A percentile compares a stretch with the other conserved stretches of the same genome.
Conservation (phyloP, 2,329 filamentous ascomycete genomes). For the Didymella segeticola region DNA sequence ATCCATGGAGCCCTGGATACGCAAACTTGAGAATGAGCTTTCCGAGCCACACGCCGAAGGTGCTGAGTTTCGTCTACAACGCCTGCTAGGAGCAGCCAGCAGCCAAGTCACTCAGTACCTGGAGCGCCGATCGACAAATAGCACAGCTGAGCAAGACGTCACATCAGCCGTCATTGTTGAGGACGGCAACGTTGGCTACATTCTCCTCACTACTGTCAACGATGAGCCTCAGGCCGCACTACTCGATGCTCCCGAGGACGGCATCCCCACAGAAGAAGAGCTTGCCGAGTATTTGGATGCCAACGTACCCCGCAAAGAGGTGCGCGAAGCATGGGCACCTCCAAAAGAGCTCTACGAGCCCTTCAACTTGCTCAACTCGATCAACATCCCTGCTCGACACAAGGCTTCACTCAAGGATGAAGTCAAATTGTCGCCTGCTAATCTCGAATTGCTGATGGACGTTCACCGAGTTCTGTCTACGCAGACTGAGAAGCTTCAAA, state of each 20-base stretch:
- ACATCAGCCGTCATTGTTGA: constrained; percentile 61
- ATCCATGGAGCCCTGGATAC: constrained; percentile 64
- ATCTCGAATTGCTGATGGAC: constrained; percentile 73
- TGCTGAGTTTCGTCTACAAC: constrained; percentile 62
- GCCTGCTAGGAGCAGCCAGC: constrained; percentile 60
- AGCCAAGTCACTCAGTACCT: constrained; percentile 59
- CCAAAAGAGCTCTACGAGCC: constrained; percentile 65
- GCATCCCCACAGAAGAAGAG: constrained; percentile 36
- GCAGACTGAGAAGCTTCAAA: constrained; percentile 72
- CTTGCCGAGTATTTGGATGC: constrained; percentile 33
- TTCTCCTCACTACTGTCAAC: constrained; percentile 59
- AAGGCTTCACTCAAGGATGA: constrained; percentile 70
- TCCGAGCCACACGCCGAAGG: constrained; percentile 59
- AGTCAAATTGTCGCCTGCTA: constrained; percentile 72
- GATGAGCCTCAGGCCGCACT: constrained; percentile 59
- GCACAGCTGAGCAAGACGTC: constrained; percentile 39
- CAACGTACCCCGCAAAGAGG: constrained; percentile 50
- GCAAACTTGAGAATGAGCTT: constrained; percentile 64
- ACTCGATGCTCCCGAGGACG: constrained; percentile 57
- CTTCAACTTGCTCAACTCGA: constrained; percentile 63
- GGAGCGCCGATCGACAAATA: constrained; percentile 34
- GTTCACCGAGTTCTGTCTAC: constrained; percentile 73
- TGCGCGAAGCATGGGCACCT: constrained; percentile 71
- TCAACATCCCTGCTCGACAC: constrained; percentile 67
- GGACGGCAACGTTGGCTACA: constrained; percentile 64